Evolutionary conservation across 75 land plant genomes (phyloP), one percentile per base, ranked within the genome.

Genomic region (Gnetum montanum): DNA sequence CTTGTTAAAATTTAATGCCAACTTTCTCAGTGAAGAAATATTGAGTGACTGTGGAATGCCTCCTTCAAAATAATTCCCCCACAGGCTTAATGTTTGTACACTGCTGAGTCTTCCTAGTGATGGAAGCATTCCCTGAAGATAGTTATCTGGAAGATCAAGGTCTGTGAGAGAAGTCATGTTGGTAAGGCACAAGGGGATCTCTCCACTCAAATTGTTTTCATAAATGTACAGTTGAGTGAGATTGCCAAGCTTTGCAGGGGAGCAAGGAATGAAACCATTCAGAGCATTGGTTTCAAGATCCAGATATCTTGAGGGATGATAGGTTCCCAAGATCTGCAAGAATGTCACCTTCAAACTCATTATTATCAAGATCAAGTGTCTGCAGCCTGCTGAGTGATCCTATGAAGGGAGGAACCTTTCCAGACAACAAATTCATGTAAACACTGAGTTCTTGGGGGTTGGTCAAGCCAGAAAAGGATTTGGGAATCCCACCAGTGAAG

Each of bases 71-170:
- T 54, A 40, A 54, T 90, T 90, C 68, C 68, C 59, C 3, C 84
- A 76, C 20, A 75, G 72, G 58, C 86, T 83, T 40, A 90, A 49
- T 19, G 58, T 54, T 57, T 70, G 38, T 37, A 86, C 34, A 3
- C 47, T 16, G 10, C 67, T 63, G 65, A 81, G 62, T 5, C 75
- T 72, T 18, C 66, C 43, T 50, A 81, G 33, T 27, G 74, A 74
- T 13, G 98, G 94, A 25, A 88, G 40, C 31, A 40, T 46, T 13
- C 97, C 97, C 28, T 74, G 30, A 40, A 91, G 53, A 27, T 69
- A 64, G 73, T 91, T 91, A 44, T 72, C 68, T 66, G 71, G 81
- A 24, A 91, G 80, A 75, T 86, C 82, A 36, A 91, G 68, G 66
- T 73, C 81, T 19, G 71, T 75, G 3, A 78, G 56, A 22, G 61